Evolutionary conservation across 1,139 yeast species (phyloP).

Genomic region (Pichia sp.): DNA sequence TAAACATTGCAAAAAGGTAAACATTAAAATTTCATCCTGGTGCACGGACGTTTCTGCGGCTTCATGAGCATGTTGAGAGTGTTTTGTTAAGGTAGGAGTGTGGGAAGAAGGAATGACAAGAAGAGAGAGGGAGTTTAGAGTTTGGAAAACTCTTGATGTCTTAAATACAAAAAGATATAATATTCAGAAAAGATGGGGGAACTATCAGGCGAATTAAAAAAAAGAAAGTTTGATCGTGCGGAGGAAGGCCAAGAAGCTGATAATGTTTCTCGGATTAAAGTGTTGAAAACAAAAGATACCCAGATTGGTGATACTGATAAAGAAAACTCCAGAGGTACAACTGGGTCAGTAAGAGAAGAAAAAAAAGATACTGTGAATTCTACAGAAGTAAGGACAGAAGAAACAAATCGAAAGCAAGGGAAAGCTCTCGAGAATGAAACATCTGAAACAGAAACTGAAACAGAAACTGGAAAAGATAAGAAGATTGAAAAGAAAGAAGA

Average conservation of each 20-base stretch:
- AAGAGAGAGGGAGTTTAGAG: too few relatives aligned
- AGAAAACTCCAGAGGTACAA: background rate
- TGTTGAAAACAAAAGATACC: too few relatives aligned
- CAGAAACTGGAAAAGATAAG: background rate
- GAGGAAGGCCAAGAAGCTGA: background rate
- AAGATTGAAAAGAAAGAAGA: background rate
- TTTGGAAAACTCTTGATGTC: too few relatives aligned
- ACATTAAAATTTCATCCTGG: too few relatives aligned
- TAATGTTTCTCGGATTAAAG: background rate
- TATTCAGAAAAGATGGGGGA: background rate
- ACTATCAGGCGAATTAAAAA: background rate
- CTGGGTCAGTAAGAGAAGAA: background rate
- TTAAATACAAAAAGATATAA: too few relatives aligned
- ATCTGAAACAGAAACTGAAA: too few relatives aligned
- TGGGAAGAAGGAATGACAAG: too few relatives aligned
- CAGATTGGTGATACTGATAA: too few relatives aligned
- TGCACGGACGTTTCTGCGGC: background rate
- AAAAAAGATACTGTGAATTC: background rate
- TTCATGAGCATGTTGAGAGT: too few relatives aligned
- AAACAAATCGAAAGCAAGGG: background rate
- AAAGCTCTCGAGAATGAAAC: background rate
- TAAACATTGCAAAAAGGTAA: background rate
- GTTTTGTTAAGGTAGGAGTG: too few relatives aligned
- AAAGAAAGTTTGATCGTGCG: background rate
- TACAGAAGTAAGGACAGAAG: background rate